Percentiles rank a stretch among this genome's conserved stretches.
phyloP scores from a whole-genome alignment of 2,329 filamentous ascomycete species.

The Penicillium sp. region DNA sequence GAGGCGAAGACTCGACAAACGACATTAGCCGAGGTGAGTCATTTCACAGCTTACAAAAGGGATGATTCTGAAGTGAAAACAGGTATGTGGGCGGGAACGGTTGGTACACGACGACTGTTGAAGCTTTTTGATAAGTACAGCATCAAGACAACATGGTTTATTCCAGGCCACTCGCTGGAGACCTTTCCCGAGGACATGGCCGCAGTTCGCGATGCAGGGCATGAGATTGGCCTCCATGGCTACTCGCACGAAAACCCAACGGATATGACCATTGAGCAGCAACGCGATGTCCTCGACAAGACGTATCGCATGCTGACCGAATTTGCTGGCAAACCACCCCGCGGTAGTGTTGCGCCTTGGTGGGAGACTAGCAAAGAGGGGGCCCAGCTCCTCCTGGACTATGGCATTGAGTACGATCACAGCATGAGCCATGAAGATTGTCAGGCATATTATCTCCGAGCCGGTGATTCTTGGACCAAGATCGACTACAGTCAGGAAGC shows the following conservation, averaged over 20 bases:
- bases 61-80: background rate
- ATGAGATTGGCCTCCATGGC: conserved; percentile 69
- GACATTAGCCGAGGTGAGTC: conserved; percentile 33
- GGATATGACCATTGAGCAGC: conserved; percentile 74
- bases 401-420: conserved; percentile 50
- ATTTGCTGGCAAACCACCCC: conserved; percentile 72
- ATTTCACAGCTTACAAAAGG: background rate
- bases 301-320: conserved; percentile 73
- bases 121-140: conserved; percentile 71
- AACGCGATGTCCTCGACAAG: conserved; percentile 74
- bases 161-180: conserved; percentile 64
- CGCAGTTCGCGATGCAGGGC: conserved; percentile 62
- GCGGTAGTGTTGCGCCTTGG: conserved; percentile 73
- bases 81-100: conserved; percentile 68
- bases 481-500: conserved; percentile 45
- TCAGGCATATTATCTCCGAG: conserved; percentile 46
- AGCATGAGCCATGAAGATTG: conserved; percentile 49
- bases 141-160: conserved; percentile 69
- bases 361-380: conserved; percentile 73
- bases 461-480: conserved; percentile 47
- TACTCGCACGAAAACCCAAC: conserved; percentile 75
- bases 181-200: conserved; percentile 67
- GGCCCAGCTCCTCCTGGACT: conserved; percentile 48
- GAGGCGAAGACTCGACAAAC: conserved; percentile 36
- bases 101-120: conserved; percentile 65